Percentiles rank a stretch among this genome's conserved stretches.
Evolutionary conservation across 495 filamentous ascomycete genomes (phyloP).

Genomic region (Rhypophila decipiens): DNA sequence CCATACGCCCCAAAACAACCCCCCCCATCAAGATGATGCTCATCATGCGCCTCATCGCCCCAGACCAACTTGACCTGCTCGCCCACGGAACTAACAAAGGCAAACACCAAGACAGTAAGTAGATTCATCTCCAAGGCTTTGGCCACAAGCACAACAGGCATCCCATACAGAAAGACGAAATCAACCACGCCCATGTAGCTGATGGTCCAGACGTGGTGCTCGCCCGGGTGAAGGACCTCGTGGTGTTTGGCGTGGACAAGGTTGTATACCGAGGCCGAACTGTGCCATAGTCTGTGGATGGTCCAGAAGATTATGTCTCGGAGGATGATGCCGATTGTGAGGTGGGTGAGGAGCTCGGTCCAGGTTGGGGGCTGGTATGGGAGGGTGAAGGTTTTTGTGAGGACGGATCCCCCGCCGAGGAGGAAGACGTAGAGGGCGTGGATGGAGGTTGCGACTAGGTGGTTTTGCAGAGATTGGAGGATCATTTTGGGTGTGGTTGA

Average conservation of each 20-base stretch:
- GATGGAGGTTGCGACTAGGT: neutral
- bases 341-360: neutral
- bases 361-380: neutral
- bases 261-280: neutral
- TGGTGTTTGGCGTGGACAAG: conserved; percentile 1
- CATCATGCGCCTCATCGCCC: conserved; percentile 1
- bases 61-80: conserved; percentile 5
- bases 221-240: neutral
- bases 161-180: conserved; percentile 1
- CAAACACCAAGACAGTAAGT: neutral
- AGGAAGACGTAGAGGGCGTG: neutral
- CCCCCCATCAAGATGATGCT: conserved; percentile 1
- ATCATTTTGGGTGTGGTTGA: neutral
- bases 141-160: neutral
- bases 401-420: neutral
- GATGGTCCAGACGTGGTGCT: conserved; percentile 1
- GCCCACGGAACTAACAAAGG: neutral
- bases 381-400: neutral
- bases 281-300: conserved; percentile 1
- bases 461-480: conserved; percentile 1
- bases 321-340: neutral
- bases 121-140: conserved; percentile 3
- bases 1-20: conserved; percentile 1
- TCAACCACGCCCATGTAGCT: neutral
- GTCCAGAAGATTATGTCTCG: conserved; percentile 1